Evolutionary conservation across 345 rosid genomes (phyloP).

Genomic region (Sapria himalayana): DNA sequence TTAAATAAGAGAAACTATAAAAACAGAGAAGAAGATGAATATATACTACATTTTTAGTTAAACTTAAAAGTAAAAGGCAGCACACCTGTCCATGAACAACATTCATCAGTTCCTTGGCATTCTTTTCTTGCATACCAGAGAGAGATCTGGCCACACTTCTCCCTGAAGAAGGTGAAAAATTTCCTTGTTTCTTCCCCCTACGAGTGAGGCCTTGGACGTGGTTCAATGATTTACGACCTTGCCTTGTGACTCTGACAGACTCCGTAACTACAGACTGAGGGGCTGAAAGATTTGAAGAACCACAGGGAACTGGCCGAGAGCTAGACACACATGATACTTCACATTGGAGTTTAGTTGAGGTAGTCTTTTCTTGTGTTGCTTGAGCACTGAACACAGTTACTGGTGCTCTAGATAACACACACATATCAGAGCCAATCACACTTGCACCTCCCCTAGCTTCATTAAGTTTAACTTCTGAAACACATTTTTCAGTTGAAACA

Average conservation of each 20-base stretch:
- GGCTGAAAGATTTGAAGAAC: conserved; percentile 8
- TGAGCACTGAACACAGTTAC: conserved; percentile 4
- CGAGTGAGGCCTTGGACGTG: conserved; percentile 21
- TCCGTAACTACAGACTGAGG: conserved; percentile 10
- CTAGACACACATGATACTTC: no score
- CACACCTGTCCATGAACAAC: conserved; percentile 16
- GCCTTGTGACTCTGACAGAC: conserved; percentile 15
- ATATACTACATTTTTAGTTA: no score
- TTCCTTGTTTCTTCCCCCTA: conserved; percentile 23
- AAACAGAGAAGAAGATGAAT: no score
- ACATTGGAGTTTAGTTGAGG: no score
- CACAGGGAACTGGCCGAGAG: conserved; percentile 13
- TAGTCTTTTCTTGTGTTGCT: conserved; percentile 1
- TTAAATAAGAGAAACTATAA: no score
- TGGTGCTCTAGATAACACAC: not conserved
- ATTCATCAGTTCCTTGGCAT: conserved; percentile 17
- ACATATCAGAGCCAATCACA: not conserved
- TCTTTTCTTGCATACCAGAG: conserved; percentile 22
- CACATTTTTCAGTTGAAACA: conserved; percentile 5
- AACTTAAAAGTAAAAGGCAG: no score
- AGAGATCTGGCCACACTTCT: conserved; percentile 11
- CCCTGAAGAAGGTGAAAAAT: conserved; percentile 8
- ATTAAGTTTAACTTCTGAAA: conserved; percentile 1
- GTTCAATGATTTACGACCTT: conserved; percentile 20
- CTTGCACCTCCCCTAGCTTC: conserved; percentile 5